Evolutionary conservation across 306 rosid species (phyloP).

Genomic region (Mimosa bimucronata): DNA sequence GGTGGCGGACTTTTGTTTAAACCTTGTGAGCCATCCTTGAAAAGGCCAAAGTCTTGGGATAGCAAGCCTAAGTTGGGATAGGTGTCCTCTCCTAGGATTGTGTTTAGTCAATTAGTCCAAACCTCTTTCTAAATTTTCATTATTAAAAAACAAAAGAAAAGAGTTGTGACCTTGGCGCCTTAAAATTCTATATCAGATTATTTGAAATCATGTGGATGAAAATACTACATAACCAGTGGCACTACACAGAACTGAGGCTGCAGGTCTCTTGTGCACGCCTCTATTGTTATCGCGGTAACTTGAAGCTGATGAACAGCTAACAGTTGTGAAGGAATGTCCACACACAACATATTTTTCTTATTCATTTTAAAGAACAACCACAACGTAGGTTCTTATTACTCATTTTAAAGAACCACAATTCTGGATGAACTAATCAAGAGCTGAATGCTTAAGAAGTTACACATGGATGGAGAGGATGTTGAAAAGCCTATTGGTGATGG

Average conservation of each 20-base stretch:
- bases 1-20: too few species aligned
- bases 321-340: not conserved
- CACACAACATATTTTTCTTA: not conserved
- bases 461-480: not conserved
- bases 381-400: not conserved
- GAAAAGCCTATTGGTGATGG: constrained; percentile 12
- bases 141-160: too few species aligned
- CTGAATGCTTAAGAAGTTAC: not conserved
- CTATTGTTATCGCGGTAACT: not conserved
- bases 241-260: not conserved
- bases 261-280: not conserved
- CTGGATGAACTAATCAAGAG: not conserved
- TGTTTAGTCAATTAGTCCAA: too few species aligned
- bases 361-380: not conserved
- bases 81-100: too few species aligned
- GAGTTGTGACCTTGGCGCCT: not conserved
- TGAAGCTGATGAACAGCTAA: not conserved
- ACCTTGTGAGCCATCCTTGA: too few species aligned
- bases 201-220: not conserved
- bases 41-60: too few species aligned
- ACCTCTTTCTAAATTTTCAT: too few species aligned
- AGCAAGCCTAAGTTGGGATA: too few species aligned
- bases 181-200: not conserved
- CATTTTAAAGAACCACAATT: not conserved
- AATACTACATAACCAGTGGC: not conserved